A percentile compares a stretch with the other conserved stretches of the same genome.
Conservation (phyloP, 192 early-diverging fungal genomes). For the Obelidium mucronatum region DNA sequence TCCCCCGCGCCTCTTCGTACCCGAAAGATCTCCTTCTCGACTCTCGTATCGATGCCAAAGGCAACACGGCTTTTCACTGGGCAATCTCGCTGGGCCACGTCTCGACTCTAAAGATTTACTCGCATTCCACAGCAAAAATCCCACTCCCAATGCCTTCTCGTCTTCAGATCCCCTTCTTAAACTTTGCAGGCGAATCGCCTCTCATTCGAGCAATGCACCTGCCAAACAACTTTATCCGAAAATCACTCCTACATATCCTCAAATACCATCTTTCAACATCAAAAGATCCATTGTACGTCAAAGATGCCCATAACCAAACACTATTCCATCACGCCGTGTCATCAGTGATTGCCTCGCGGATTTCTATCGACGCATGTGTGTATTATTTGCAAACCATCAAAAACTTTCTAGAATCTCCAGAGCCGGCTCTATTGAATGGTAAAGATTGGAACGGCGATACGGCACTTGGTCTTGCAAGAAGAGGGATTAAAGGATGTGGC, state of each 20-base stretch:
- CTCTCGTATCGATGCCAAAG: slow-evolving; percentile 15
- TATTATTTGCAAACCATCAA: neutral
- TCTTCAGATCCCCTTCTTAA: too few relatives aligned
- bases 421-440: neutral
- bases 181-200: slow-evolving; percentile 18
- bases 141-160: neutral
- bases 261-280: neutral
- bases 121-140: neutral
- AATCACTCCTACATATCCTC: neutral
- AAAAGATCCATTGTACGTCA: neutral
- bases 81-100: slow-evolving; percentile 21
- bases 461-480: slow-evolving; percentile 1
- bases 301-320: slow-evolving; percentile 11
- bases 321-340: slow-evolving; percentile 20
- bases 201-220: slow-evolving; percentile 23
- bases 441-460: slow-evolving; percentile 27
- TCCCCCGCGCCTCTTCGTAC: neutral
- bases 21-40: neutral
- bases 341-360: neutral
- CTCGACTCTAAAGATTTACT: neutral
- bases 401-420: neutral
- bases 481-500: neutral
- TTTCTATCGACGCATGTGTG: slow-evolving; percentile 1
- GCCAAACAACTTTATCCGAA: neutral
- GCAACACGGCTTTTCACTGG: slow-evolving; percentile 36